Conservation (phyloP, 2,329 filamentous ascomycete species). For the Trichophyton simii region DNA sequence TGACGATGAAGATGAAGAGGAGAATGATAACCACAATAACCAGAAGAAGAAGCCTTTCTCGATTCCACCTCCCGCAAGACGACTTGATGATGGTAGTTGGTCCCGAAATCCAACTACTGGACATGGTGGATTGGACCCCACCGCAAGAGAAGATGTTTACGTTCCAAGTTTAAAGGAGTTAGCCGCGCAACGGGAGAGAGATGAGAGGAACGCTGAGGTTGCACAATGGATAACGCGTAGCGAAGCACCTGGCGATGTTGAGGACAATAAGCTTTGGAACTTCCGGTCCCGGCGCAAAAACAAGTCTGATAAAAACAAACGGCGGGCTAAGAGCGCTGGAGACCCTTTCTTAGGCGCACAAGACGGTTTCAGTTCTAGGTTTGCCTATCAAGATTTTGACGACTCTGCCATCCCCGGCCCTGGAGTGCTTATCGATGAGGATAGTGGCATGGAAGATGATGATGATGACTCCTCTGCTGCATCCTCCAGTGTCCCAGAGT, state of each 20-base stretch:
- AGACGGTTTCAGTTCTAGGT: not conserved
- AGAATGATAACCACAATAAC: constrained; percentile 9
- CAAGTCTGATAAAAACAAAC: constrained; percentile 20
- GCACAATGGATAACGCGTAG: constrained; percentile 42
- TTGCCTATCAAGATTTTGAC: constrained; percentile 17
- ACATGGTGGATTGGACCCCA: constrained; percentile 37
- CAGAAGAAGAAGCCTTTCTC: constrained; percentile 10
- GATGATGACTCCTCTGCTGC: constrained; percentile 20
- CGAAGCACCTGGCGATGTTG: constrained; percentile 33
- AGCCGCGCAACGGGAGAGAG: constrained; percentile 33
- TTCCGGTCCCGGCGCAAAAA: constrained; percentile 15
- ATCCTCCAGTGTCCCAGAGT: constrained; percentile 19
- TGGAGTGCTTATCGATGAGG: constrained; percentile 36
- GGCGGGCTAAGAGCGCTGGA: constrained; percentile 36
- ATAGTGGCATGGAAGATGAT: constrained; percentile 25
- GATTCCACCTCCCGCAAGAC: constrained; percentile 17
- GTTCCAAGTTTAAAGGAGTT: constrained; percentile 41
- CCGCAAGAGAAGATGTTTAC: constrained; percentile 32
- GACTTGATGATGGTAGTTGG: constrained; percentile 38
- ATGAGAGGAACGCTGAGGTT: constrained; percentile 43
- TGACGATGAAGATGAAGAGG: constrained; percentile 15
- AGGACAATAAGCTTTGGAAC: constrained; percentile 15
- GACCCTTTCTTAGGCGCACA: constrained; percentile 17
- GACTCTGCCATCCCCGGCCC: constrained; percentile 40
- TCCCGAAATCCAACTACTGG: constrained; percentile 26